phyloP scores from a whole-genome alignment of 1,284 basidiomycete species.

The Spongiforma sp. region DNA sequence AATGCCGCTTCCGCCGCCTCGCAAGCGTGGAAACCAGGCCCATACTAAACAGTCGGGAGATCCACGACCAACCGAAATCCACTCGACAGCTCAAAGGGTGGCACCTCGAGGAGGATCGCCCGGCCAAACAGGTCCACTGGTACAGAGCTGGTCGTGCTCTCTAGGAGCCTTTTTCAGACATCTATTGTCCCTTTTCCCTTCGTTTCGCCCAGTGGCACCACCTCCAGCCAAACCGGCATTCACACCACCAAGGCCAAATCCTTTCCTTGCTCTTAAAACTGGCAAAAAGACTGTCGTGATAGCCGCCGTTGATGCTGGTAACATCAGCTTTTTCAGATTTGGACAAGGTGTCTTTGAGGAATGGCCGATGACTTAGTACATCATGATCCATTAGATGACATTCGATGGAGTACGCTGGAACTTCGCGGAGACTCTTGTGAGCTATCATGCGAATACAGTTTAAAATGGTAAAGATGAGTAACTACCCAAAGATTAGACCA shows the following conservation, averaged over 20 bases:
- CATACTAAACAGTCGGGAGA: conserved; percentile 22
- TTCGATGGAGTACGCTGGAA: too few relatives aligned
- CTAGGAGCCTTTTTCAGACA: conserved; percentile 3
- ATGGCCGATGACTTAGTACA: conserved; percentile 56
- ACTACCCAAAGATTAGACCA: too few relatives aligned
- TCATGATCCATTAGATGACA: background rate
- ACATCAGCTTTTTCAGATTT: conserved; percentile 89
- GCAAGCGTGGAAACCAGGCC: conserved; percentile 38
- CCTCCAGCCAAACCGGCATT: conserved; percentile 38
- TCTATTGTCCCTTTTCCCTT: conserved; percentile 16
- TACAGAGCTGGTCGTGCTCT: background rate
- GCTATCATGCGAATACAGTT: background rate
- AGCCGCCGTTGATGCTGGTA: conserved; percentile 91
- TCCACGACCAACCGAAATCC: conserved; percentile 13
- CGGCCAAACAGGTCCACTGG: background rate
- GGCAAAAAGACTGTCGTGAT: conserved; percentile 88
- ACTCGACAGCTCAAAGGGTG: conserved; percentile 15
- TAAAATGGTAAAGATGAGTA: too few relatives aligned
- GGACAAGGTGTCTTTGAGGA: conserved; percentile 87
- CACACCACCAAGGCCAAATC: conserved; percentile 54
- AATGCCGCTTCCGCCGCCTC: conserved; percentile 57
- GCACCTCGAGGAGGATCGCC: conserved; percentile 5
- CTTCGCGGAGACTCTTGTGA: too few relatives aligned
- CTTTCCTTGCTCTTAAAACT: conserved; percentile 80
- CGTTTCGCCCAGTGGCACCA: conserved; percentile 21